Evolutionary conservation across 1,284 basidiomycete species (phyloP), one percentile per base, ranked within the genome.

Genomic region (Trametes pubescens): DNA sequence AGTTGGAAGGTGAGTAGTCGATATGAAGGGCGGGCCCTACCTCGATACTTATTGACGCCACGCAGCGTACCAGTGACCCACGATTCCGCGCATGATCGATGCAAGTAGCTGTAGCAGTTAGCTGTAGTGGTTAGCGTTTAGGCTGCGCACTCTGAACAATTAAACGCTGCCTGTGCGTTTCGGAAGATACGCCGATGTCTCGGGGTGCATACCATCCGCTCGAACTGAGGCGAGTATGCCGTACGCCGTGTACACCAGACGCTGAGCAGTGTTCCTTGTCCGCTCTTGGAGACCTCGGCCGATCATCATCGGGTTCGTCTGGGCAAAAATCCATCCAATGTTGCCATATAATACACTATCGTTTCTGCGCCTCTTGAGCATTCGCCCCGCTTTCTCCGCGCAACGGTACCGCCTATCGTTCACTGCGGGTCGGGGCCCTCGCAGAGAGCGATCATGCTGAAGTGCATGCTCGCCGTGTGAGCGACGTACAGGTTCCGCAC

Each of bases 401-500:
- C 29, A 32, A 32, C 29, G 29, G 29, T 4, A 32, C 29, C 29
- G 21, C 43, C 21, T 1, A 8, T 14, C 10, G 24, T 13, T 47
- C 26, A 48, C 18, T 48, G 24, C 26, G 18, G 22, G 16, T 24
- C 29, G 47, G 47, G 47, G 3, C 67, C 67, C 2, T 60, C 65
- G 1, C 64, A 66, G 7, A 79, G 71, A 1, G 76, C 75, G 34
- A 79, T 73, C 72, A 79, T 74, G 65, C 81, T 89, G 71, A 92
- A 90, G 43, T 83, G 77, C 67, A 90, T 75, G 65, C 84, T 89
- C 55, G 83, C 78, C 0, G 83, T 81, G 46, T 81, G 75, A 0
- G 80, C 74, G 26, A 95, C 80, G 71, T 92, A 94, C 43, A 81
- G 78, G 13, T 88, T 82, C 76, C 85, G 87, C 37, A 95, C 83